phyloP scores from a whole-genome alignment of 2,329 filamentous ascomycete genomes.

The Ceratocystis colombiana region DNA sequence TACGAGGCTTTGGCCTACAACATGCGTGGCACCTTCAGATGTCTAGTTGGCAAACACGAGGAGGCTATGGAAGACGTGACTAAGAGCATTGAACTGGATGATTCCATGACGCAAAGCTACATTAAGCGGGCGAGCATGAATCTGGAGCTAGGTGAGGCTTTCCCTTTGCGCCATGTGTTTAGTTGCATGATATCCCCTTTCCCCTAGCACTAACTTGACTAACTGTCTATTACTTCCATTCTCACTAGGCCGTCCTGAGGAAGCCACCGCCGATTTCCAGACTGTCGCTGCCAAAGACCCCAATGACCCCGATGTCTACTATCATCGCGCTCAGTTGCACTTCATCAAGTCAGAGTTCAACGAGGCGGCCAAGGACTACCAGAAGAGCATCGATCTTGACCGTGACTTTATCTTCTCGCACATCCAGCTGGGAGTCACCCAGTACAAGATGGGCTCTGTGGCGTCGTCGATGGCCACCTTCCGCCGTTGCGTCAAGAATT shows the following conservation, averaged over 20 bases:
- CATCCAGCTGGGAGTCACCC: slow-evolving; percentile 96
- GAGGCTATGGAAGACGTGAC: slow-evolving; percentile 76
- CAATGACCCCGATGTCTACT: slow-evolving; percentile 93
- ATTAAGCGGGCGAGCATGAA: slow-evolving; percentile 99
- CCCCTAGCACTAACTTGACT: no score
- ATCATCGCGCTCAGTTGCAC: slow-evolving; percentile 95
- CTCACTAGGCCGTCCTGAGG: slow-evolving; percentile 56
- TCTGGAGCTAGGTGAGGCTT: slow-evolving; percentile 59
- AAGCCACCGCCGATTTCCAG: slow-evolving; percentile 78
- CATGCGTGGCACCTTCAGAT: slow-evolving; percentile 91
- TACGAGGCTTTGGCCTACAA: slow-evolving; percentile 90
- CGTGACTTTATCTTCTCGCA: slow-evolving; percentile 97
- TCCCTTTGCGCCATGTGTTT: slow-evolving; percentile 15
- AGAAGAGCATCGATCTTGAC: slow-evolving; percentile 97
- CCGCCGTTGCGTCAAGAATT: slow-evolving; percentile 95
- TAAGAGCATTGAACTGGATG: slow-evolving; percentile 85
- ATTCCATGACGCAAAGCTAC: slow-evolving; percentile 84
- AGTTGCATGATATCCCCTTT: no score
- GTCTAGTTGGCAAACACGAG: slow-evolving; percentile 77
- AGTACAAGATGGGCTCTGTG: slow-evolving; percentile 99
- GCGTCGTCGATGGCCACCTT: slow-evolving; percentile 98
- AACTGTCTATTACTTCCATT: slow-evolving; percentile 18
- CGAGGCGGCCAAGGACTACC: slow-evolving; percentile 94
- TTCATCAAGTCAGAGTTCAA: slow-evolving; percentile 94
- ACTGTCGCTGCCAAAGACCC: slow-evolving; percentile 74